Base-by-base conservation (phyloP, 306 rosid genomes). In the Prunus davidiana region DNA sequence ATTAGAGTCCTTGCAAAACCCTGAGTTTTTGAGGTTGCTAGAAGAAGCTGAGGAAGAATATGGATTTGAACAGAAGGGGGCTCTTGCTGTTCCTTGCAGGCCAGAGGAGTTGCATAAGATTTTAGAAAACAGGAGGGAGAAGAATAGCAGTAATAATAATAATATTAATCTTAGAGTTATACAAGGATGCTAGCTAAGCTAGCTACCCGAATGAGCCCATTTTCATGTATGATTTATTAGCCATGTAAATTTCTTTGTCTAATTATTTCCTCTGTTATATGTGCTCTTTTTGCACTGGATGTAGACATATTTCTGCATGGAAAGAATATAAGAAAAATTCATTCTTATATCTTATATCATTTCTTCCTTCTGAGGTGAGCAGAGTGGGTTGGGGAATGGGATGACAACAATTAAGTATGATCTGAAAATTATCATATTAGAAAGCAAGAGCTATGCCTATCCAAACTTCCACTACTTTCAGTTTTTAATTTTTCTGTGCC, bases 31-130 rank as follows among this genome's bases (percentile, higher is more conserved):
- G 83, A 87, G 75, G 66, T 69, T 91, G 12, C 81, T 89, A 18
- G 88, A 90, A 71, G 81, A 81, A 50, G 93, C 93, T 41, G 58
- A 69, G 78, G 93, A 89, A 78, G 95, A 88, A 73, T 90, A 77
- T 82, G 93, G 96, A 20, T 87, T 85, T 67, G 76, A 67, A 30
- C 93, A 89, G 56, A 66, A 77, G 67, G 96, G 97, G 58, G 86
- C 93, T 74, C 90, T 89, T n/a, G 81, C 76, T n/a, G 76, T 91
- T 74, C 94, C 94, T 9, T 91, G 92, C 75, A 43, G 43, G 20
- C 94, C 92, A 25, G 82, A 69, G 18, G 92, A 89, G 14, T 58
- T 91, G 13, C 88, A 79, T 73, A 86, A 80, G 46, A 88, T 91
- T 77, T 73, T 91, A 12, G 87, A 84, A 24, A 78, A 74, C 69